A percentile compares a stretch with the other conserved stretches of the same genome.
These are phyloP conservation scores for Mastigamoeba balamuthi DNA, from an alignment of 78 protist species.

Conservation along the genomic window DNA sequence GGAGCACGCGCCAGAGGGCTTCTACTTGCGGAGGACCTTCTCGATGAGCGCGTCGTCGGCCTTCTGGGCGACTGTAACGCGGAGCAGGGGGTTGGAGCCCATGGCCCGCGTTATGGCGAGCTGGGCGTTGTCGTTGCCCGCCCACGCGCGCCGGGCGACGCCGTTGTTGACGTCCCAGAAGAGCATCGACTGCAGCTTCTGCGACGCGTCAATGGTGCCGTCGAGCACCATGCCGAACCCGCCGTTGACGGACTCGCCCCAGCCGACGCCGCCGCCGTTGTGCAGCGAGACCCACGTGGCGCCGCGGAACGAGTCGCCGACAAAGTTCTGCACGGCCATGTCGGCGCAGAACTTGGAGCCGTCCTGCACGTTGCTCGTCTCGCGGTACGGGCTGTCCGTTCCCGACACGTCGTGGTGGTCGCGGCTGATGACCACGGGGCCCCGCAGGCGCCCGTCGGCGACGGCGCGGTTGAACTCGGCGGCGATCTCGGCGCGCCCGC, in stretches of 20 bases:
- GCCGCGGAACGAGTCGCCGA: constrained; percentile 78
- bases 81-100: constrained; percentile 27
- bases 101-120: constrained; percentile 46
- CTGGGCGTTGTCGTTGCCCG: constrained; percentile 60
- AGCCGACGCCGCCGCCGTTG: constrained; percentile 84
- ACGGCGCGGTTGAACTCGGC: constrained; percentile 76
- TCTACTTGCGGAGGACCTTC: no score
- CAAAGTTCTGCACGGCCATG: constrained; percentile 77
- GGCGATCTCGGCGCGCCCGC: constrained; percentile 71
- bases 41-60: constrained; percentile 24
- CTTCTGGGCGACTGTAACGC: constrained; percentile 55
- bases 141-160: constrained; percentile 48
- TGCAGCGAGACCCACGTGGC: constrained; percentile 77
- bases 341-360: constrained; percentile 74
- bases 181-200: constrained; percentile 61
- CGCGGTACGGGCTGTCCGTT: constrained; percentile 82
- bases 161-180: constrained; percentile 90
- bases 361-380: constrained; percentile 74
- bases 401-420: constrained; percentile 91
- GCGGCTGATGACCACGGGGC: constrained; percentile 58
- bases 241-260: constrained; percentile 87
- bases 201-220: constrained; percentile 59
- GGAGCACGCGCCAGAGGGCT: no score
- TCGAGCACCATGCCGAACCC: constrained; percentile 89
- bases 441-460: constrained; percentile 27